Base-by-base conservation (phyloP, 202 grass and related monocot species). In the Setaria viridis region DNA sequence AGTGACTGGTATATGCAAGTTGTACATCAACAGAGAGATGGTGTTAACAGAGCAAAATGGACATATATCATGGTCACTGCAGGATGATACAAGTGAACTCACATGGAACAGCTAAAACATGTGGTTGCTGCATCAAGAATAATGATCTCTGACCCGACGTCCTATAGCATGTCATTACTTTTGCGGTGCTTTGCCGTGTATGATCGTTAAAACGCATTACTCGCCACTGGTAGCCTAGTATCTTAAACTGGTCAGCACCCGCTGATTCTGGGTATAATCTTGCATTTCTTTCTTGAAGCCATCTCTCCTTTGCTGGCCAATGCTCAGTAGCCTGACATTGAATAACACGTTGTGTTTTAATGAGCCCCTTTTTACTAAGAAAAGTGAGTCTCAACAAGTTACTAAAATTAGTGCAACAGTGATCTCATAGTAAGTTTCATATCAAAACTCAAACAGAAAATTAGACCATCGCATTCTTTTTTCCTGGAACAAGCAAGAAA, bases 151-250 rank as follows among this genome's bases (percentile, higher is more conserved):
- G 83, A 70, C 84, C 85, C 12, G 85, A 91, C 3, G 51, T 86
- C 83, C 64, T 89, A 87, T 88, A 93, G 75, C 82, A 85, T 3
- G 91, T 82, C 95, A 98, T 92, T 65, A 95, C 89, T 93, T 98
- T 98, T 73, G 77, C 93, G 43, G 89, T 68, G 49, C 91, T 98
- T 88, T 98, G 95, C 14, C 91, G 91, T 67, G 93, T 95, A 74
- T 98, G 84, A n/a, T 92, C 89, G 41, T 98, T 98, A 83, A 98
- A 98, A 12, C 66, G 90, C 84, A 98, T 85, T 56, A 92, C 91
- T 83, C 93, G 89, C 93, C 95, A 98, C 54, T 98, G 91, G 76
- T 95, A 95, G 29, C 95, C 93, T 74, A 98, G 85, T 82, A 98
- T 89, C 91, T 89, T 92, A 89, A 98, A 91, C 12, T 92, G 76